Conservation (phyloP, 176 grass and related monocot species). For the Triticum aestivum region IWGSC_CS_RefSeq_v2.1 NC_057806.1:76545477-76545976, state of each 20-base stretch:
- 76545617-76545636: background rate
- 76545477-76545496: background rate
- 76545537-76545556: conserved; percentile 2
- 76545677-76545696: background rate
- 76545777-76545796: no score
- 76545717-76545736: background rate
- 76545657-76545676: background rate
- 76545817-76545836: no score
- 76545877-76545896: no score
- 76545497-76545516: background rate
- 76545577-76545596: conserved; percentile 7
- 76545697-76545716: background rate
- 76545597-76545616: background rate
- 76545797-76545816: no score
- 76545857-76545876: no score
- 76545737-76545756: background rate
- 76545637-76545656: background rate
- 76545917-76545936: no score
- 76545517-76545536: background rate
- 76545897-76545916: no score
- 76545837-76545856: no score
- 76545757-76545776: no score
- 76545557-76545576: background rate
- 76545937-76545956: no score
- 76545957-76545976: no score